Evolutionary conservation across 805 yeast genomes (phyloP).

Genomic region (Tetrapisispora fleetii): DNA sequence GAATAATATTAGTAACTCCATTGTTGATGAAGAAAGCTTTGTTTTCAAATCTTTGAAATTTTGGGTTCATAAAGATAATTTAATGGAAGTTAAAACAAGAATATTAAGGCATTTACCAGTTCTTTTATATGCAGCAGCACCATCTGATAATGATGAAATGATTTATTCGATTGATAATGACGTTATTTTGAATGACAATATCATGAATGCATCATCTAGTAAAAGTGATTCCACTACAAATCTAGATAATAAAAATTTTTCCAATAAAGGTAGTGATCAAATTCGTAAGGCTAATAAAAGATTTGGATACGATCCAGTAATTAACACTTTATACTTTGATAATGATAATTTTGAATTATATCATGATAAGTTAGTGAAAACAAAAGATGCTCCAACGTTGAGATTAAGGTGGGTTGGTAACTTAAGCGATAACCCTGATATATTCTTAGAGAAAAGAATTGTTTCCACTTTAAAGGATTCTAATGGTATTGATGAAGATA

Average conservation of each 20-base stretch:
- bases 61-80: conserved; percentile 94
- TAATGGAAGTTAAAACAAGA: conserved; percentile 96
- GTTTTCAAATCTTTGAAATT: conserved; percentile 63
- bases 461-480: conserved; percentile 36
- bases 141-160: conserved; percentile 27
- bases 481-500: conserved; percentile 26
- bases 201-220: conserved; percentile 25
- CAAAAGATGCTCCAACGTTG: conserved; percentile 59
- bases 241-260: conserved; percentile 8
- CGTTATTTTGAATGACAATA: conserved; percentile 16
- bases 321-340: conserved; percentile 83
- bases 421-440: conserved; percentile 63
- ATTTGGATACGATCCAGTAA: conserved; percentile 60
- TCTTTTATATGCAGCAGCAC: conserved; percentile 50
- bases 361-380: conserved; percentile 70
- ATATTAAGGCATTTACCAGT: conserved; percentile 90
- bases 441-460: conserved; percentile 70
- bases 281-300: conserved; percentile 20
- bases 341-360: conserved; percentile 74
- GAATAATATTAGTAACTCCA: conserved; percentile 12
- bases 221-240: conserved; percentile 21
- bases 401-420: conserved; percentile 89
- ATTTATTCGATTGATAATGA: conserved; percentile 21
- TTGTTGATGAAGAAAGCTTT: conserved; percentile 1
- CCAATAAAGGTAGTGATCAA: conserved; percentile 33